Evolutionary conservation across 2,329 filamentous ascomycete species (phyloP), one percentile per base, ranked within the genome.

Genomic region (Trichoderma harzianum): DNA sequence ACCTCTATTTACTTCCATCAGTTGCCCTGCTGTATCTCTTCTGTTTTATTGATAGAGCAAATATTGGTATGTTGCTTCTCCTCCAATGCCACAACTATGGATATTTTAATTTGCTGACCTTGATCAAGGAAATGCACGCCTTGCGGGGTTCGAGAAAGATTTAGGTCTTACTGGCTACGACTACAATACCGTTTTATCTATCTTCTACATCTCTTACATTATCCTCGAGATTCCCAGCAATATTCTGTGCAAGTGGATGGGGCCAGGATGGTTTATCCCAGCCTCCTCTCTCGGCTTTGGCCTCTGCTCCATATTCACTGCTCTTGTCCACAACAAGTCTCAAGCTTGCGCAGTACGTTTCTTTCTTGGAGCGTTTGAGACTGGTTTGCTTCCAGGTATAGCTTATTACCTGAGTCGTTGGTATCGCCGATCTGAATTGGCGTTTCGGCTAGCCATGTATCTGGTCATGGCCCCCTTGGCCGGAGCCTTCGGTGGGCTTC

Each of bases 401-500:
- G 47, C 47, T 24, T 53, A 53, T 53, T 53, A 53, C 21, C 6
- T 53, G 21, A 53, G 47, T 7, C 47, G 47, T 24, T 53, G 47
- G 47, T 53, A 53, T 24, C 47, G 47, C 7, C 10, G 47, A 2
- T 53, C 47, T 53, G 47, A 53, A 14, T 7, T 53, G 47, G 47
- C 47, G 0, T 53, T 53, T 53, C 47, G 47, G 21, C 47, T 53
- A 5, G 47, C 47, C 47, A 53, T 53, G 47, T 53, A 53, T 53
- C 47, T 53, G 5, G 47, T 53, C 21, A 53, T 90, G 86, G 88
- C 90, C 0, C 90, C 91, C 0, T 83, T 93, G 0, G 91, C 91
- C 0, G 91, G 91, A 3, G 91, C 91, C 0, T 93, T 93, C 75
- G 91, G 91, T 28, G 91, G 91, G 0, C 83, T 93, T 0, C 82